These are phyloP conservation scores for Rauvolfia tetraphylla DNA, from an alignment of 257 asterid species.

Conservation along the genomic window DNA sequence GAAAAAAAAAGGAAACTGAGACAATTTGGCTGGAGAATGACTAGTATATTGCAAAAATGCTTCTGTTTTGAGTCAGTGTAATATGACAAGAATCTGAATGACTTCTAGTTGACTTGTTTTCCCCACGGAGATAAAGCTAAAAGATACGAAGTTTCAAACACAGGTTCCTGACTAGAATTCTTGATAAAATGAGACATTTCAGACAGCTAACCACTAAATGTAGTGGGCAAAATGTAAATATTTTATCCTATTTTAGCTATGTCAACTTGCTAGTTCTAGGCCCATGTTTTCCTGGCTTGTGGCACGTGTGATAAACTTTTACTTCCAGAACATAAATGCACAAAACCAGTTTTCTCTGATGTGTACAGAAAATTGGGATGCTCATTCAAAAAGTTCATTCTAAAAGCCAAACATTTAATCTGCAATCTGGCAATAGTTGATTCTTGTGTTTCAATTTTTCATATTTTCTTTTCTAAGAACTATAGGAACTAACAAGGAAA, in stretches of 20 bases:
- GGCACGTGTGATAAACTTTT: neutral
- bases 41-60: neutral
- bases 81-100: neutral
- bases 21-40: neutral
- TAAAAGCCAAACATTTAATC: neutral
- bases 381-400: neutral
- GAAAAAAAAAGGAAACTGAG: too few species aligned
- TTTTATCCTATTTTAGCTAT: neutral
- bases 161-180: neutral
- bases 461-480: neutral
- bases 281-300: neutral
- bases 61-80: neutral
- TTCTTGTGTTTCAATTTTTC: neutral
- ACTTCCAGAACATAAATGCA: neutral
- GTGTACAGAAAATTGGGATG: neutral
- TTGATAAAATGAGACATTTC: neutral
- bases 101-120: neutral
- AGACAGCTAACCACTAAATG: neutral
- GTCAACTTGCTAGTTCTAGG: neutral
- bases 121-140: neutral
- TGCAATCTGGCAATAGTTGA: neutral
- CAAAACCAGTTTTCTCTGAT: neutral
- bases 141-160: neutral
- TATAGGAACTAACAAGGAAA: neutral
- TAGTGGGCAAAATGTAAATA: too few species aligned